Conservation (phyloP, 495 filamentous ascomycete genomes). For the Glonium stellatum region DNA sequence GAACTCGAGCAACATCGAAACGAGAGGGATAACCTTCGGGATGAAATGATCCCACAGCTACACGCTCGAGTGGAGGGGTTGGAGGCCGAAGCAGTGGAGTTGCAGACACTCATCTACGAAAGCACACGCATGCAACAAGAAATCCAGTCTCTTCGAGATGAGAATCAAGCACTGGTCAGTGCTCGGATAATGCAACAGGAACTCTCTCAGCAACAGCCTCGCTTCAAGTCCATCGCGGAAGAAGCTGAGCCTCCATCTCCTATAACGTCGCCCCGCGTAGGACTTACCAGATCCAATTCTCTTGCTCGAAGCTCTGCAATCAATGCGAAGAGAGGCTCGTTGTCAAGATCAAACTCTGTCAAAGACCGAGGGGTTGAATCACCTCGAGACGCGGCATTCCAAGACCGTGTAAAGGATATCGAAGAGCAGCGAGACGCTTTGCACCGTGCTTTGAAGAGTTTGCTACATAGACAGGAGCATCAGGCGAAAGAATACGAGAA, state of each 20-base stretch:
- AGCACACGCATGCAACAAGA: conserved; percentile 75
- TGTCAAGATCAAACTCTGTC: conserved; percentile 54
- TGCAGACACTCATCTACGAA: conserved; percentile 65
- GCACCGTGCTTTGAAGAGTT: conserved; percentile 71
- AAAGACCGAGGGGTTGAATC: conserved; percentile 41
- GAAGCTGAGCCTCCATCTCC: conserved; percentile 41
- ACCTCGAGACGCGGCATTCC: conserved; percentile 57
- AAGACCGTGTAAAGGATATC: conserved; percentile 82
- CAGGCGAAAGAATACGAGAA: conserved; percentile 76
- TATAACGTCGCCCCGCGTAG: conserved; percentile 35
- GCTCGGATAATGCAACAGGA: conserved; percentile 48
- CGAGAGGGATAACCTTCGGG: conserved; percentile 84
- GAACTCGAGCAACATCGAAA: conserved; percentile 77
- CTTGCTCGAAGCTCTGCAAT: conserved; percentile 41
- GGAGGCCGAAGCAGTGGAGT: conserved; percentile 59
- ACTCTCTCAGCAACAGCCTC: conserved; percentile 40
- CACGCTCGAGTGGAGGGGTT: conserved; percentile 68
- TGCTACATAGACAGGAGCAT: conserved; percentile 81
- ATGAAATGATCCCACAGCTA: conserved; percentile 73
- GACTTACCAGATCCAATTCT: conserved; percentile 57
- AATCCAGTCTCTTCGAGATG: conserved; percentile 57
- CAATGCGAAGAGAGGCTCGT: conserved; percentile 29
- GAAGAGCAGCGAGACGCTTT: conserved; percentile 91
- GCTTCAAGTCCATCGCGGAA: conserved; percentile 60
- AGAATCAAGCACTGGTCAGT: conserved; percentile 56